A percentile compares a stretch with the other conserved stretches of the same genome.
Conservation (phyloP, 345 rosid species). For the Anacardium occidentale region DNA sequence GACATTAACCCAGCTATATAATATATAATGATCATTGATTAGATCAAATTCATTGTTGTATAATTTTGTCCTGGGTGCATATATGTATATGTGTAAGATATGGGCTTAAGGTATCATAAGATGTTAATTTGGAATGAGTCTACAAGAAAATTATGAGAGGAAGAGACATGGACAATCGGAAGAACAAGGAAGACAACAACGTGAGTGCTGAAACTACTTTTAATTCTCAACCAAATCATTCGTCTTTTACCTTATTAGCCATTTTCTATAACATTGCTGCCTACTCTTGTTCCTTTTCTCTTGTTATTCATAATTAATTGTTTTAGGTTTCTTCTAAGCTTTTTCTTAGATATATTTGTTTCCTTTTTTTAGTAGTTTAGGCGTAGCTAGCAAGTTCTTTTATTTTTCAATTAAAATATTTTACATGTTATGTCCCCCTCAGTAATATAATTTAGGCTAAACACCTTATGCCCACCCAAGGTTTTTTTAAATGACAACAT, state of each 20-base stretch:
- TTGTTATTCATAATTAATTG: not conserved
- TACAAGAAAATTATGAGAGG: constrained; percentile 6
- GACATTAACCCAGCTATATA: constrained; percentile 9
- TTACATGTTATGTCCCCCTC: too few relatives aligned
- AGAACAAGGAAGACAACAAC: constrained; percentile 32
- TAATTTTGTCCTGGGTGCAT: constrained; percentile 5
- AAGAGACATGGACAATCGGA: constrained; percentile 4
- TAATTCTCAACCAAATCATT: constrained; percentile 26
- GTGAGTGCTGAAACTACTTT: constrained; percentile 22
- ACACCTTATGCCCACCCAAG: too few relatives aligned
- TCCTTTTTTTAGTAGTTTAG: not conserved
- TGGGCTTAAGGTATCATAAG: not conserved
- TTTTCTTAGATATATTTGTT: not conserved
- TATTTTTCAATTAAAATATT: too few relatives aligned
- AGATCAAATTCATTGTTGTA: constrained; percentile 9
- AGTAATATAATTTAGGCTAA: too few relatives aligned
- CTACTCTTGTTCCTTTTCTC: constrained; percentile 17
- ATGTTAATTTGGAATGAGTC: constrained; percentile 7
- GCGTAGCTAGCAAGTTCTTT: not conserved
- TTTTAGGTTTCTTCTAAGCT: not conserved
- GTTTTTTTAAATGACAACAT: too few relatives aligned
- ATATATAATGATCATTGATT: not conserved
- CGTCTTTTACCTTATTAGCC: constrained; percentile 17
- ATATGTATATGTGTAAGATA: not conserved
- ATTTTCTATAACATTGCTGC: not conserved